phyloP scores from a whole-genome alignment of 345 rosid genomes.

The Aquilaria malaccensis region DNA sequence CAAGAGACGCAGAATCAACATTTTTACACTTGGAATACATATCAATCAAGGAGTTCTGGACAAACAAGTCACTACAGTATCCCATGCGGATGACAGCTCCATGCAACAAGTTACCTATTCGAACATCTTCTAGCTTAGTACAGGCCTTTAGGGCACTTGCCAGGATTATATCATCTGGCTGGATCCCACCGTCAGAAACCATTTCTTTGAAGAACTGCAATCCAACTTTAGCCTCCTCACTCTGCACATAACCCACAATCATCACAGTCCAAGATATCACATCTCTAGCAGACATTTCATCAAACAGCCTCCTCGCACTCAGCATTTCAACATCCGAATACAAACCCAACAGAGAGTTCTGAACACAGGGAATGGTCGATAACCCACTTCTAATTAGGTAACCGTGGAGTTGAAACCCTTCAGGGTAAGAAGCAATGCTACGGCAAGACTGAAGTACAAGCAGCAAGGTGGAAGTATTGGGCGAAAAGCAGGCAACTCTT shows the following conservation, averaged over 20 bases:
- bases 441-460: slow-evolving; percentile 46
- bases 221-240: slow-evolving; percentile 30
- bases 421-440: slow-evolving; percentile 2
- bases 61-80: slow-evolving; percentile 36
- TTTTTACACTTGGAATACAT: slow-evolving; percentile 52
- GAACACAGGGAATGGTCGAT: slow-evolving; percentile 30
- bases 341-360: slow-evolving; percentile 41
- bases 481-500: slow-evolving; percentile 45
- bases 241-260: slow-evolving; percentile 44
- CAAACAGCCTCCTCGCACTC: slow-evolving; percentile 49
- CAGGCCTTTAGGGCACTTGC: slow-evolving; percentile 64
- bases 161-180: slow-evolving; percentile 40
- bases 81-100: slow-evolving; percentile 42
- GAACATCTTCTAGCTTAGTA: slow-evolving; percentile 20
- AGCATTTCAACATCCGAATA: slow-evolving; percentile 26
- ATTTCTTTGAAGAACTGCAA: slow-evolving; percentile 44
- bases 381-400: slow-evolving; percentile 45
- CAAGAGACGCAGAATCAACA: slow-evolving; percentile 36
- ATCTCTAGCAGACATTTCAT: slow-evolving; percentile 59
- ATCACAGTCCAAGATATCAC: slow-evolving; percentile 65
- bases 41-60: slow-evolving; percentile 56
- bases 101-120: slow-evolving; percentile 43
- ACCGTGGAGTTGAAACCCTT: slow-evolving; percentile 36
- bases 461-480: slow-evolving; percentile 50
- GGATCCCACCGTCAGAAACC: slow-evolving; percentile 26